These are phyloP conservation scores for Plasmodium cynomolgi DNA, from an alignment of 169 alveolate genomes.

Conservation along the genomic window DNA sequence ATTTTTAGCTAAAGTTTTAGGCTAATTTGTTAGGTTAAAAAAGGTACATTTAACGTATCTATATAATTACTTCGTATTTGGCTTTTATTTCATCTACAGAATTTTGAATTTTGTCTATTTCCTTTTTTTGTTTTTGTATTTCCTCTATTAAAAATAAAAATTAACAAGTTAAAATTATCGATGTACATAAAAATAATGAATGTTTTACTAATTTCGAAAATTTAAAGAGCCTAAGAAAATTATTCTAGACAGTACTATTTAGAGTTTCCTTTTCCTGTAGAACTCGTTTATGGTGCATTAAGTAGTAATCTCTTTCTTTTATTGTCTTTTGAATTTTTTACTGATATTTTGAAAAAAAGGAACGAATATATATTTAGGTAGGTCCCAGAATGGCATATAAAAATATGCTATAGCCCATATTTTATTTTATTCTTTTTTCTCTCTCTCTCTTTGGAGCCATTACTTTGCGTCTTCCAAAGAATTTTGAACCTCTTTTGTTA, in stretches of 20 bases:
- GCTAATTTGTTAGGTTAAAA: conserved; percentile 1
- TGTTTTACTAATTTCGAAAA: conserved; percentile 5
- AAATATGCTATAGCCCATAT: not conserved
- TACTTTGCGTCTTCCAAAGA: conserved; percentile 75
- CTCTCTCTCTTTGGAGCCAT: not conserved
- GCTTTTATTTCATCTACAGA: conserved; percentile 55
- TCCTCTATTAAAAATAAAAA: conserved; percentile 66
- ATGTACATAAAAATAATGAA: conserved; percentile 9
- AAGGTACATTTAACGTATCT: not conserved
- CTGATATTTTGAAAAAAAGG: conserved; percentile 24
- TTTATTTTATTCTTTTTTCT: not conserved
- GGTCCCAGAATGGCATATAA: not conserved
- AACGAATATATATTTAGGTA: not conserved
- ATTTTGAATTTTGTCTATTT: conserved; percentile 61
- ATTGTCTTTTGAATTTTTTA: conserved; percentile 68
- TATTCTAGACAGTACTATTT: conserved; percentile 38
- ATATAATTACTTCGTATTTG: conserved; percentile 57
- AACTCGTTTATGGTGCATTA: conserved; percentile 75
- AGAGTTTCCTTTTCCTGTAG: conserved; percentile 72
- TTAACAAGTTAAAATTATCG: conserved; percentile 11
- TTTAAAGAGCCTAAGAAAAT: not conserved
- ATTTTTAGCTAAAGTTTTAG: not conserved
- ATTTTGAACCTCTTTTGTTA: conserved; percentile 54
- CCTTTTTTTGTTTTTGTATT: conserved; percentile 66
- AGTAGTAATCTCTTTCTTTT: conserved; percentile 72